Percentiles rank a stretch among this genome's conserved stretches.
Evolutionary conservation across 2,329 filamentous ascomycete species (phyloP).

Genomic region (Exophiala spinifera): DNA sequence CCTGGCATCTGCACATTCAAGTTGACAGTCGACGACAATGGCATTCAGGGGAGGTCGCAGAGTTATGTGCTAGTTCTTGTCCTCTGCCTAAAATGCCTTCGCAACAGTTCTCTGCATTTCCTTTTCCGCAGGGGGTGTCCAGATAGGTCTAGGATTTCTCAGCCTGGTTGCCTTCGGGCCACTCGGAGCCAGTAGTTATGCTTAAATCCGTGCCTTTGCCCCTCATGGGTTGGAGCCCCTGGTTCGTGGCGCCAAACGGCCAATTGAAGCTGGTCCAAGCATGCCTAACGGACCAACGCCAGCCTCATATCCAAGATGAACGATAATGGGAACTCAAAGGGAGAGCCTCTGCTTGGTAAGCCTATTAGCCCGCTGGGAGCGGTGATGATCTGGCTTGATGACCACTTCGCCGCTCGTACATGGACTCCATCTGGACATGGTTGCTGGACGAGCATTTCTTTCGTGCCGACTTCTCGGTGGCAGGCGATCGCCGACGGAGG

Average conservation of each 20-base stretch:
- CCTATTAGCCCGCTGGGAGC: not conserved
- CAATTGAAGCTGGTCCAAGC: no score
- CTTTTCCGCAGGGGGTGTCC: not conserved
- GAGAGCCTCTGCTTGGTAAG: not conserved
- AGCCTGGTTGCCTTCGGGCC: no score
- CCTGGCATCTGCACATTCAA: not conserved
- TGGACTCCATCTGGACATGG: not conserved
- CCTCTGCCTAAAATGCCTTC: no score
- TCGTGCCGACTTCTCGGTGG: not conserved
- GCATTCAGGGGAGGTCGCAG: no score
- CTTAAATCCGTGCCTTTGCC: no score
- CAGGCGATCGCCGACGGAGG: no score
- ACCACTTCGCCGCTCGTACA: no score
- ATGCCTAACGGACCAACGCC: not conserved
- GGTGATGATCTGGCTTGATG: not conserved
- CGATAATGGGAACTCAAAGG: not conserved
- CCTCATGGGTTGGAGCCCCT: no score
- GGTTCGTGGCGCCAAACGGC: no score
- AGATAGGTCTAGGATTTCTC: not conserved
- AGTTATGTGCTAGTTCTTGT: no score
- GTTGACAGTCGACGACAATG: not conserved
- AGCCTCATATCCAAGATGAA: not conserved
- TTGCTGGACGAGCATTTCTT: not conserved
- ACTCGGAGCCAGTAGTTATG: no score
- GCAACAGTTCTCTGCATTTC: not conserved